Conservation (phyloP, 192 early-diverging fungal genomes). For the Backusella westeae region DNA sequence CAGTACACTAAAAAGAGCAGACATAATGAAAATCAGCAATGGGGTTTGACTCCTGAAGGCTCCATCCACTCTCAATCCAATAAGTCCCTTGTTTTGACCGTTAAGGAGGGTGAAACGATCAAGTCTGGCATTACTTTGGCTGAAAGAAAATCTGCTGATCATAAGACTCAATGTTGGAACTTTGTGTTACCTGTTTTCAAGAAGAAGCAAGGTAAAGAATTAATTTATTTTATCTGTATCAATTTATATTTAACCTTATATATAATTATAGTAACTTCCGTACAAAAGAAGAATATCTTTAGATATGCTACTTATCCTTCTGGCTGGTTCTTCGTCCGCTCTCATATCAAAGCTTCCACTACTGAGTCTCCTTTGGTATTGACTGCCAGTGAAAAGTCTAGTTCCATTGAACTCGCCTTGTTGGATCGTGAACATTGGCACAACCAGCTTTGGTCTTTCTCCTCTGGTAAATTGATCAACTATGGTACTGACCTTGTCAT, state of each 20-base stretch:
- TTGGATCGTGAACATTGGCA: slow-evolving; percentile 21
- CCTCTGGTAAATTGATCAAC: slow-evolving; percentile 23
- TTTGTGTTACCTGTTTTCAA: slow-evolving; percentile 38
- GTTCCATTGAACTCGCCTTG: not conserved
- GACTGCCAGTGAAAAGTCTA: not conserved
- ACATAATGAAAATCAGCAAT: slow-evolving; percentile 29
- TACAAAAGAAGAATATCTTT: slow-evolving; percentile 13
- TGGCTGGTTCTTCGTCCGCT: slow-evolving; percentile 34
- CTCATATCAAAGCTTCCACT: slow-evolving; percentile 1
- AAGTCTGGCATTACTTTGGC: slow-evolving; percentile 15
- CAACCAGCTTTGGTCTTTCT: slow-evolving; percentile 27
- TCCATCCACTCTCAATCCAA: slow-evolving; percentile 17
- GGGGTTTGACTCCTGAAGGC: slow-evolving; percentile 28
- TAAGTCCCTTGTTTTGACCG: slow-evolving; percentile 18
- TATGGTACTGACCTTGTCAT: slow-evolving; percentile 20
- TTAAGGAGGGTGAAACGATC: slow-evolving; percentile 21
- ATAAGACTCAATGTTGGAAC: slow-evolving; percentile 31
- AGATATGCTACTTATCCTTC: slow-evolving; percentile 30
- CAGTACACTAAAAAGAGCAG: slow-evolving; percentile 21
- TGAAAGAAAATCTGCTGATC: not conserved
- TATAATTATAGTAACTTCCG: slow-evolving; percentile 7
- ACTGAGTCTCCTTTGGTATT: slow-evolving; percentile 20
- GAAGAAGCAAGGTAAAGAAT: slow-evolving; percentile 26
- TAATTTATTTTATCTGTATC: not conserved
- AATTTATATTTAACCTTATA: not conserved